Evolutionary conservation across 176 grass and related monocot genomes (phyloP).

Genomic region (Oryza longistaminata): DNA sequence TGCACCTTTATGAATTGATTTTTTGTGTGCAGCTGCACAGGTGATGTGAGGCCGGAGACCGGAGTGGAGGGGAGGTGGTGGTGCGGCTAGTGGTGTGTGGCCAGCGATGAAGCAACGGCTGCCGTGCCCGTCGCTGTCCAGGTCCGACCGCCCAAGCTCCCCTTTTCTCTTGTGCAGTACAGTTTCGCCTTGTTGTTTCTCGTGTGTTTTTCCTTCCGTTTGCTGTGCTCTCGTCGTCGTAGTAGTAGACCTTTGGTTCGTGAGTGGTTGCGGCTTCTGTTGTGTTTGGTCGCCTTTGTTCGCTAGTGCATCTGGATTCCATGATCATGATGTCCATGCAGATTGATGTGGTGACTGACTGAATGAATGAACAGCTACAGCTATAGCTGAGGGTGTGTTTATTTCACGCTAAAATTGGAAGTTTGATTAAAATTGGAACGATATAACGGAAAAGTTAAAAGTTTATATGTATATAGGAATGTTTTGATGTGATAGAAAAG

Average conservation of each 20-base stretch:
- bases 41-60: too few relatives aligned
- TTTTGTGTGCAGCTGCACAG: not conserved
- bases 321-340: not conserved
- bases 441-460: rapidly evolving
- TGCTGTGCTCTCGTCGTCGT: not conserved
- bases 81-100: conserved; percentile 23
- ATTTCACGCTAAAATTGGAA: too few relatives aligned
- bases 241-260: not conserved
- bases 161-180: not conserved
- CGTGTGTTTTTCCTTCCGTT: not conserved
- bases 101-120: conserved; percentile 54
- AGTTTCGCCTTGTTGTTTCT: not conserved
- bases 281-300: conserved; percentile 28
- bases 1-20: not conserved
- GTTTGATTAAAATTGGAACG: too few relatives aligned
- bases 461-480: too few relatives aligned
- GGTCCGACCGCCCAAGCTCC: not conserved
- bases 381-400: too few relatives aligned
- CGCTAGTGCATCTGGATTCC: conserved; percentile 26
- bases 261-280: not conserved
- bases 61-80: too few relatives aligned
- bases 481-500: too few relatives aligned
- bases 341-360: not conserved
- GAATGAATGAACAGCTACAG: not conserved
- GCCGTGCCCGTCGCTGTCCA: conserved; percentile 25